phyloP scores from a whole-genome alignment of 2,329 filamentous ascomycete species.

The Fusarium mangiferae region DNA sequence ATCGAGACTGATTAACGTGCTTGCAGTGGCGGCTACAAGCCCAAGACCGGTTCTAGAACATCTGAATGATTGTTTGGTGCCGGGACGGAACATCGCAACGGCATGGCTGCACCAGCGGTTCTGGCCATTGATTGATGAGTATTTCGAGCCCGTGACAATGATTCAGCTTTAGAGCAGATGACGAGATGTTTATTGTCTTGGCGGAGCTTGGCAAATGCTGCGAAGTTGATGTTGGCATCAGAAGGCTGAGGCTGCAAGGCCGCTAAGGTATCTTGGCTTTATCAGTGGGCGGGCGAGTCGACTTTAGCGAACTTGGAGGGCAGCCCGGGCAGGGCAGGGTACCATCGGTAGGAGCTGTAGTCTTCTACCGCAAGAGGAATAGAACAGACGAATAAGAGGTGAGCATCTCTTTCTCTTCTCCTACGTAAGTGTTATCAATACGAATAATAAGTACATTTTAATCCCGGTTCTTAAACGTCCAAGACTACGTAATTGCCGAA shows the following conservation, averaged over 20 bases:
- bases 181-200: slow-evolving; percentile 27
- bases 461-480: neutral
- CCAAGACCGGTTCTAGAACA: slow-evolving; percentile 24
- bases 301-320: neutral
- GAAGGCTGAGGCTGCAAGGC: neutral
- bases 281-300: neutral
- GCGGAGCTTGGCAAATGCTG: slow-evolving; percentile 8
- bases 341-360: no score
- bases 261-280: neutral
- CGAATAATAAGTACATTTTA: neutral
- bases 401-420: neutral
- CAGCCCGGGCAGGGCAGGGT: no score
- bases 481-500: slow-evolving; percentile 2
- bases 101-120: neutral
- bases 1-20: slow-evolving; percentile 1
- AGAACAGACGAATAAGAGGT: neutral
- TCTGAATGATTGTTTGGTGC: neutral
- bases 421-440: neutral
- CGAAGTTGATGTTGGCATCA: neutral
- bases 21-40: slow-evolving; percentile 12
- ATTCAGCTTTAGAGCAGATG: slow-evolving; percentile 31
- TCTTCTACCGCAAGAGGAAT: neutral
- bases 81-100: neutral
- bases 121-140: neutral
- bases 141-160: slow-evolving; percentile 3